Percentiles rank a stretch among this genome's conserved stretches.
phyloP scores from a whole-genome alignment of 2,329 filamentous ascomycete genomes.

The Aspergillus terreus region DNA sequence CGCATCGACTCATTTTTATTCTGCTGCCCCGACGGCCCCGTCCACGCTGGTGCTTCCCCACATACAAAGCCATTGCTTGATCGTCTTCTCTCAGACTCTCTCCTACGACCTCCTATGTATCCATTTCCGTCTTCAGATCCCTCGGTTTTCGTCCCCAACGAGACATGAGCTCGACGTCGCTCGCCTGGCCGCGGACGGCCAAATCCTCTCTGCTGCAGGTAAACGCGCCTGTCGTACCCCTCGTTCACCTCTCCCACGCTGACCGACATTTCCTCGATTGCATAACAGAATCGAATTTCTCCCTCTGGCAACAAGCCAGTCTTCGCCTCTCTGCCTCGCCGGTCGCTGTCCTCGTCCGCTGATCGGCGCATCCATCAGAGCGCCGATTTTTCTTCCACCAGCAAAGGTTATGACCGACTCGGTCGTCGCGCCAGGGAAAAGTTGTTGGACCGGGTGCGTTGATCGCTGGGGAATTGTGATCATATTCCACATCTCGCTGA shows the following conservation, averaged over 20 bases:
- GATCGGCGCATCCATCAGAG: conserved; percentile 22
- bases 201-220: conserved; percentile 28
- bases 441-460: conserved; percentile 38
- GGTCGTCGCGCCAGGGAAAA: conserved; percentile 43
- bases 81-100: not conserved
- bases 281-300: conserved; percentile 17
- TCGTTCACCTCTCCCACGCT: conserved; percentile 2
- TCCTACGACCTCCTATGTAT: conserved; percentile 14
- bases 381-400: conserved; percentile 29
- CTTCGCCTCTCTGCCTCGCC: conserved; percentile 5
- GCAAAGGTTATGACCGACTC: conserved; percentile 26
- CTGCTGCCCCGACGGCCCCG: conserved; percentile 5
- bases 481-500: conserved; percentile 2
- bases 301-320: conserved; percentile 10
- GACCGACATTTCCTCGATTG: not conserved
- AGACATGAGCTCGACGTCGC: conserved; percentile 35
- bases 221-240: conserved; percentile 2
- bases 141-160: conserved; percentile 9
- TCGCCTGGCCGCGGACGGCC: conserved; percentile 28
- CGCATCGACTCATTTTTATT: conserved; percentile 17
- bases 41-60: conserved; percentile 8
- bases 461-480: not conserved
- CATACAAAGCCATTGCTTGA: not conserved
- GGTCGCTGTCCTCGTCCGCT: conserved; percentile 14
- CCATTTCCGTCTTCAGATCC: conserved; percentile 7